These are phyloP conservation scores for Jatropha podagrica DNA, from an alignment of 441 rosid species.

Conservation along the genomic window DNA sequence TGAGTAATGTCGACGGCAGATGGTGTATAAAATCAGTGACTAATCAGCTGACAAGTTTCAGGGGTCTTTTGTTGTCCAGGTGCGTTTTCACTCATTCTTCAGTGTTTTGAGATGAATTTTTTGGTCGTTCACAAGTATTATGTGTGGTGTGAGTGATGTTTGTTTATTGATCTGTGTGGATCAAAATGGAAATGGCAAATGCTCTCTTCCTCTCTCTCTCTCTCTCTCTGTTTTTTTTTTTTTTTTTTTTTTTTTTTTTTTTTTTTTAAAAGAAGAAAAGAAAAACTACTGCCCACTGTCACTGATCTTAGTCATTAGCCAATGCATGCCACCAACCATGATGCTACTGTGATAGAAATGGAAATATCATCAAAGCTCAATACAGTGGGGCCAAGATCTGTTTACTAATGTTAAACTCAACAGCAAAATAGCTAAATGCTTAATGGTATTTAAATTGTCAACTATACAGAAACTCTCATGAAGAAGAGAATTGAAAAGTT, in stretches of 20 bases:
- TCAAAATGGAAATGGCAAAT: neutral
- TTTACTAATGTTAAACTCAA: conserved; percentile 2
- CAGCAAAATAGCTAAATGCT: neutral
- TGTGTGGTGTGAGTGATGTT: neutral
- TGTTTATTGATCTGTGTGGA: neutral
- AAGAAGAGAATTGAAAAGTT: neutral
- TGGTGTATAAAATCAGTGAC: conserved; percentile 75
- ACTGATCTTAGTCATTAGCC: neutral
- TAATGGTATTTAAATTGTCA: neutral
- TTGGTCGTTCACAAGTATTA: neutral
- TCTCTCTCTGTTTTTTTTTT: too few relatives aligned
- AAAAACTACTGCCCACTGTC: neutral
- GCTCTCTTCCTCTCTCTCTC: neutral
- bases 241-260: too few relatives aligned
- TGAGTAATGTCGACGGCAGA: conserved; percentile 65
- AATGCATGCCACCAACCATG: neutral
- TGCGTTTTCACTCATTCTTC: conserved; percentile 29
- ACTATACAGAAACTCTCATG: neutral
- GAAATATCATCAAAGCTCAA: neutral
- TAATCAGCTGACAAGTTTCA: conserved; percentile 46
- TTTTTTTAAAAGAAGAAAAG: neutral
- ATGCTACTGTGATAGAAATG: neutral
- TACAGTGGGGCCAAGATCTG: neutral
- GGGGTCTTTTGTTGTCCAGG: conserved; percentile 84
- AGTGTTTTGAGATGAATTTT: conserved; percentile 6